Base-by-base conservation (phyloP, 768 basidiomycete species). In the Grammothele lineata region DNA sequence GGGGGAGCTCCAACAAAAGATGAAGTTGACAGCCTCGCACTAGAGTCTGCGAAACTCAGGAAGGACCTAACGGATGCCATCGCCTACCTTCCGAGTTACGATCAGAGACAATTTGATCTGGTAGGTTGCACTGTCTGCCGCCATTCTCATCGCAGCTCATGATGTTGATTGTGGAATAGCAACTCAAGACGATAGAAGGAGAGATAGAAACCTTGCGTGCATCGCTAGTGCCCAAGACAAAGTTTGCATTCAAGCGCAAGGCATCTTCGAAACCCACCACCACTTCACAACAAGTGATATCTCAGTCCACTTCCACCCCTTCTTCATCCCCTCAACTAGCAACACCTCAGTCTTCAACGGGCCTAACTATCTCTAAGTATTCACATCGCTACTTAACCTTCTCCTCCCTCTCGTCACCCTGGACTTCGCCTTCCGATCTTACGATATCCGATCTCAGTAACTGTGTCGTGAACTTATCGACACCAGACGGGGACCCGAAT, bases 381-480 rank as follows among this genome's bases (percentile, higher is more conserved):
- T 70, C 77, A 15, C 55, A 71, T 24, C 57, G 66, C 55, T 76
- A 80, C 47, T 58, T 87, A 27, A 73, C 76, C 14, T 60, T 66
- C 39, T 57, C 63, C 15, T 67, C 71, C n/a, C 63, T 75, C n/a
- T 49, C 48, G 12, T 57, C 68, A 1, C 43, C 59, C 12, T 66
- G 72, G 3, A 59, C 65, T 2, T 63, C 60, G 8, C 56, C 66
- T 27, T 73, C 74, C 15, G 79, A 83, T 47, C 62, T 92, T 27
- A 76, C 81, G 7, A 76, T 95, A 44, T 75, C 73, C n/a, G 70
- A 85, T 58, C 71, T 94, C 5, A 66, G 74, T 32, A 61, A 67
- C 42, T 92, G 91, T 58, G 70, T 92, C 32, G 77, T 93, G 46
- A 80, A 94, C 64, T 64, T 92, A 0, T 57, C 81, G 12, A 63